Base-by-base conservation (phyloP, 225 moss, liverwort and hornwort species). In the Climacium dendroides region DNA sequence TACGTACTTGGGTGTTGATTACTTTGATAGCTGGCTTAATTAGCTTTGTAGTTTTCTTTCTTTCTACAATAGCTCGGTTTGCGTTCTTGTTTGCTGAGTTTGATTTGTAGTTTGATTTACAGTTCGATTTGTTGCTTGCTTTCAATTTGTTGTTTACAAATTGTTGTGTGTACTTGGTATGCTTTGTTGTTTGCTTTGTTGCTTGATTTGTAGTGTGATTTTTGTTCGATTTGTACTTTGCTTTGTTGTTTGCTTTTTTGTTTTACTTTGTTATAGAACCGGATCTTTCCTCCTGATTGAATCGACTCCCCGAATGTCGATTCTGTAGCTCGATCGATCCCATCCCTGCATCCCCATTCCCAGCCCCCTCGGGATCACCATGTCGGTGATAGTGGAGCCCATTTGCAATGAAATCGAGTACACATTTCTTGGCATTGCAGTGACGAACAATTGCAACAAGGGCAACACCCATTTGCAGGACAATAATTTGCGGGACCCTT, bases 361-460 rank as follows among this genome's bases (percentile, higher is more conserved):
- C 24, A 63, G 61, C 3, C 32, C 6, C 32, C 11, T 34, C 34
- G 43, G 63, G 63, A 81, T 63, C 81, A 63, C 37, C 3, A 82
- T 89, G 89, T 89, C 91, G 73, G 71, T 66, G 66, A 60, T 41
- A 17, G 45, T 78, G 79, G 91, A 91, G 78, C 66, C 87, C 63
- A 54, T 79, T 35, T 83, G 86, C 61, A 63, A 87, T 45, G 88
- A 86, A 52, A 81, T 92, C 60, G 89, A 89, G 85, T 92, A 92
- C 84, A 83, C 77, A 9, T 88, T 90, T 63, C 78, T 93, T 29
- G 92, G 93, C 39, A 89, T 91, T 19, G 80, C 93, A 17, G 80
- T 92, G 87, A 89, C 87, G 8, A 89, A 87, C 81, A 87, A 69
- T 76, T 80, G 76, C 60, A 52, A 50, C 20, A 62, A 32, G 82